phyloP scores from a whole-genome alignment of 2,329 filamentous ascomycete species.

The Fusarium sp. region DNA sequence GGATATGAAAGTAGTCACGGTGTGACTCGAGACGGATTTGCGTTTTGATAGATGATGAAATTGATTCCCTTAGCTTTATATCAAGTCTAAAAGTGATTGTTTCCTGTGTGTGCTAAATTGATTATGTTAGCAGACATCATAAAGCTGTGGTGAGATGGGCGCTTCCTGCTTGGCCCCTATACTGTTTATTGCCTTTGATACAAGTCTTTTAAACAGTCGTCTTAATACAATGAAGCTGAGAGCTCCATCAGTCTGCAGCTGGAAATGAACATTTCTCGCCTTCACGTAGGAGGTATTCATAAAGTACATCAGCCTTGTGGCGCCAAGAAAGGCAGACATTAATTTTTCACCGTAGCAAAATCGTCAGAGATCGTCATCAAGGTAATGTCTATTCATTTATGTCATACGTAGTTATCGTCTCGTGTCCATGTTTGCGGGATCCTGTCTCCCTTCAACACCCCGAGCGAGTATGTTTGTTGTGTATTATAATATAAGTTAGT shows the following conservation, averaged over 20 bases:
- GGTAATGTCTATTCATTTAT: constrained; percentile 30
- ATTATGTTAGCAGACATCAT: background rate
- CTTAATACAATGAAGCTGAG: background rate
- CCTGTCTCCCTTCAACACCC: constrained; percentile 6
- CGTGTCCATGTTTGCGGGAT: constrained; percentile 32
- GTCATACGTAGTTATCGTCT: constrained; percentile 23
- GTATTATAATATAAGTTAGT: background rate
- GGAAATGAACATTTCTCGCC: background rate
- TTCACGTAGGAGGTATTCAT: background rate
- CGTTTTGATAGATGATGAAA: constrained; percentile 47
- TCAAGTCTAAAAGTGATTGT: background rate
- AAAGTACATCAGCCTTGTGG: background rate
- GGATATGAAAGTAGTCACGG: constrained; percentile 13
- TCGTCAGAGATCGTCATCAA: background rate
- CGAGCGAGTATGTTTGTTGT: background rate
- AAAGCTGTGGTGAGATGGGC: background rate
- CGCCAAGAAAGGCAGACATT: background rate
- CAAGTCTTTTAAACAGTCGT: background rate
- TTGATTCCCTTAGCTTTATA: constrained; percentile 43
- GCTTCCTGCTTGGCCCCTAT: background rate
- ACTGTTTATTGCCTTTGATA: background rate
- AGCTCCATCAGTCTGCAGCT: background rate
- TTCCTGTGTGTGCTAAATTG: background rate
- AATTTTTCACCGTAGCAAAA: background rate
- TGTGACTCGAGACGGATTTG: constrained; percentile 33